A percentile compares a stretch with the other conserved stretches of the same genome.
Conservation (phyloP, 1,284 basidiomycete species). For the Boletus smithii region DNA sequence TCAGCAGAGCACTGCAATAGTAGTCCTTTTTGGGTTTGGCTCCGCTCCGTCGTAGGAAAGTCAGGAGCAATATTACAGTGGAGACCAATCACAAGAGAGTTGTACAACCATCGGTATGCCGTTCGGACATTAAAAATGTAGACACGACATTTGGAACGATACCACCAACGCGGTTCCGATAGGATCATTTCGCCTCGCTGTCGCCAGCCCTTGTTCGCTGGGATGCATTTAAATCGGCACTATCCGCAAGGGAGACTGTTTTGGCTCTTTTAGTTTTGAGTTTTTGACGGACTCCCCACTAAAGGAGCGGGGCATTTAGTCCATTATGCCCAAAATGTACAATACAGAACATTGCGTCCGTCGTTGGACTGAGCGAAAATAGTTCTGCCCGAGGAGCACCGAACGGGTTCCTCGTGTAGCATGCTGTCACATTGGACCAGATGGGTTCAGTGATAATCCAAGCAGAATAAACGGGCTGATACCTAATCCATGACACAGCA, state of each 20-base stretch:
- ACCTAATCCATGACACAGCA: conserved; percentile 22
- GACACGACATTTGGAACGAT: conserved; percentile 14
- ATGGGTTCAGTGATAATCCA: conserved; percentile 24
- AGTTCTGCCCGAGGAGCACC: conserved; percentile 33
- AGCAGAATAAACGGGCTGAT: conserved; percentile 22
- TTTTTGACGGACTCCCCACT: conserved; percentile 30
- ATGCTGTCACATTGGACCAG: conserved; percentile 21
- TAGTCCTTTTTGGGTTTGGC: too few species aligned
- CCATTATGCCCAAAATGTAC: conserved; percentile 21
- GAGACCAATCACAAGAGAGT: conserved; percentile 5
- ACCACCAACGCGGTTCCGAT: conserved; percentile 6
- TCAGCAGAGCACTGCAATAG: conserved; percentile 6
- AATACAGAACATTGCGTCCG: conserved; percentile 14
- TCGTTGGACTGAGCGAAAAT: conserved; percentile 25
- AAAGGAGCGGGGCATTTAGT: conserved; percentile 18
- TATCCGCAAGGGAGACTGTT: conserved; percentile 24
- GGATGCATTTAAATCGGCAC: conserved; percentile 18
- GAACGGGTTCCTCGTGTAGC: conserved; percentile 26
- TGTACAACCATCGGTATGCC: conserved; percentile 23
- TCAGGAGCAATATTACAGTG: conserved; percentile 2
- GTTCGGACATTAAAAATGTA: conserved; percentile 23
- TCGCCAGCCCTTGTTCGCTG: conserved; percentile 21
- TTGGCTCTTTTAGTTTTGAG: conserved; percentile 37
- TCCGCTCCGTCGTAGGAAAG: conserved; percentile 14
- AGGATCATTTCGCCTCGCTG: conserved; percentile 21